phyloP scores from a whole-genome alignment of 768 basidiomycete genomes.

The Lentinula detonsa region DNA sequence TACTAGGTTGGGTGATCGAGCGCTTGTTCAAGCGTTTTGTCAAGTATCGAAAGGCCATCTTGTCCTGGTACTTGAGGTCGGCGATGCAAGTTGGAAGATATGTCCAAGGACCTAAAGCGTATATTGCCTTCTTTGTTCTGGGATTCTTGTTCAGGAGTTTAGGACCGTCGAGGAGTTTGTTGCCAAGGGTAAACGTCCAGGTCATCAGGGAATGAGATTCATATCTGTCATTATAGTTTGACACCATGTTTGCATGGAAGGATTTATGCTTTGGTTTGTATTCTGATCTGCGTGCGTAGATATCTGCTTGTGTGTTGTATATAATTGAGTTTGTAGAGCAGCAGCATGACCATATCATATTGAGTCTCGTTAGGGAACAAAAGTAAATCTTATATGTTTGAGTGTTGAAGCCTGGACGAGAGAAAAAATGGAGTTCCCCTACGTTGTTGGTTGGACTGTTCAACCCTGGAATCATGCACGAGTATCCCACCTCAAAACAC shows the following conservation, averaged over 20 bases:
- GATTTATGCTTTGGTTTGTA: not conserved
- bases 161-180: conserved; percentile 1
- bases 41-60: conserved; percentile 5
- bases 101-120: conserved; percentile 8
- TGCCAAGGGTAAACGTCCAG: conserved; percentile 4
- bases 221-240: not conserved
- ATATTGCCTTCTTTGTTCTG: conserved; percentile 8
- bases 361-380: no score
- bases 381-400: no score
- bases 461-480: no score
- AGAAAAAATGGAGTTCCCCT: no score
- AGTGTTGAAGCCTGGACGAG: no score
- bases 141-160: conserved; percentile 10
- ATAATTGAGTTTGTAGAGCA: no score
- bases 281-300: not conserved
- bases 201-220: not conserved
- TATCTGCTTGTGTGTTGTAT: no score
- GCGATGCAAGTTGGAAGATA: conserved; percentile 4
- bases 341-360: no score
- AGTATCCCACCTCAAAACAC: no score
- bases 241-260: not conserved
- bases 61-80: conserved; percentile 6
- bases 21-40: conserved; percentile 9
- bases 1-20: conserved; percentile 11
- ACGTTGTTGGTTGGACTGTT: no score